phyloP scores from a whole-genome alignment of 495 filamentous ascomycete genomes.

The Aeminium ludgeri region DNA sequence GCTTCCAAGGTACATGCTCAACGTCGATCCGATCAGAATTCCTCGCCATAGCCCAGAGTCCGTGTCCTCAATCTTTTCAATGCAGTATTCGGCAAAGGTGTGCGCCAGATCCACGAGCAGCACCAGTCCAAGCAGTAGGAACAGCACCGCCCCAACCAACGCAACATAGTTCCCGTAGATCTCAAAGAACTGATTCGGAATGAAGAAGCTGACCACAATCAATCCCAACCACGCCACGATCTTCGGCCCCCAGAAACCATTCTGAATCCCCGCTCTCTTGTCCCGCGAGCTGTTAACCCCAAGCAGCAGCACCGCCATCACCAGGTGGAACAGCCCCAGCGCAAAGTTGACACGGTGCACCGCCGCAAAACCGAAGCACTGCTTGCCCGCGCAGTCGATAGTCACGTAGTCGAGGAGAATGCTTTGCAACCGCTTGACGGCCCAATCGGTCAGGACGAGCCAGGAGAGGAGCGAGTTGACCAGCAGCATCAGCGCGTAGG shows the following conservation, averaged over 20 bases:
- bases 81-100: slow-evolving; percentile 92
- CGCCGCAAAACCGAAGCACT: slow-evolving; percentile 89
- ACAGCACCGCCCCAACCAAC: slow-evolving; percentile 75
- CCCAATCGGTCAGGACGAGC: slow-evolving; percentile 99
- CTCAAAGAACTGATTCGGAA: slow-evolving; percentile 88
- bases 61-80: slow-evolving; percentile 77
- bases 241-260: slow-evolving; percentile 85
- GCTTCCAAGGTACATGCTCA: slow-evolving; percentile 83
- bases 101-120: slow-evolving; percentile 91
- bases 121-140: slow-evolving; percentile 81
- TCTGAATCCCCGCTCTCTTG: slow-evolving; percentile 75
- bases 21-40: slow-evolving; percentile 75
- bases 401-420: slow-evolving; percentile 88
- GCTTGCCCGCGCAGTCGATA: slow-evolving; percentile 74
- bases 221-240: slow-evolving; percentile 72
- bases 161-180: slow-evolving; percentile 92
- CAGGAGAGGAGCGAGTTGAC: slow-evolving; percentile 93
- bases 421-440: slow-evolving; percentile 82
- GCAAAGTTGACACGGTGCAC: slow-evolving; percentile 97
- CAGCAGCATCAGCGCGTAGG: slow-evolving; percentile 88
- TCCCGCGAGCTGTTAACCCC: slow-evolving; percentile 80
- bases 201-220: slow-evolving; percentile 83
- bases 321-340: slow-evolving; percentile 79
- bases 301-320: slow-evolving; percentile 66
- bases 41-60: slow-evolving; percentile 74